phyloP scores from a whole-genome alignment of 2,329 filamentous ascomycete genomes.

The Cordyceps sp. region DNA sequence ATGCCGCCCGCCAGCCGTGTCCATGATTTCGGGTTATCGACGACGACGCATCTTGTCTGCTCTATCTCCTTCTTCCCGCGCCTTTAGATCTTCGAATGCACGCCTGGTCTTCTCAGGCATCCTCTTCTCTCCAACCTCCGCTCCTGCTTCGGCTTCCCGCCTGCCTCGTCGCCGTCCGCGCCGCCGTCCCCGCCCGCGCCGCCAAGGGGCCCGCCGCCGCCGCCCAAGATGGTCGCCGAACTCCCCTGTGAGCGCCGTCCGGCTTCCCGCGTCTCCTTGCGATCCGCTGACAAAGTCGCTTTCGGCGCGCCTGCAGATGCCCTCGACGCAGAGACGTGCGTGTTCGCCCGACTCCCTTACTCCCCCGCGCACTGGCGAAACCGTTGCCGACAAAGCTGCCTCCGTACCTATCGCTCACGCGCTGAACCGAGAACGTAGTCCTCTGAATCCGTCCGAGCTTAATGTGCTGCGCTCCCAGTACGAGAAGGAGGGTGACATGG shows the following conservation, averaged over 20 bases:
- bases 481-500: slow-evolving; percentile 94
- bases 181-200: no score
- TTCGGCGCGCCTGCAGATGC: slow-evolving; percentile 52
- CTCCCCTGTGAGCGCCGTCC: slow-evolving; percentile 25
- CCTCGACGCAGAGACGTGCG: slow-evolving; percentile 87
- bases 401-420: no score
- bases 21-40: no score
- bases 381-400: no score
- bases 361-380: background rate
- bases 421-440: slow-evolving; percentile 35
- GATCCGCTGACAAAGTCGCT: background rate
- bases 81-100: no score
- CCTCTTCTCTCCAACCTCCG: no score
- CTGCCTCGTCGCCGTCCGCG: background rate
- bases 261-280: background rate
- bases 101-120: no score
- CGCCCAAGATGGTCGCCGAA: slow-evolving; percentile 27
- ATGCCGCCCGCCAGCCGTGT: no score
- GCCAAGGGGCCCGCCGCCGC: background rate
- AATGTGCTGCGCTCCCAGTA: slow-evolving; percentile 87
- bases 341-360: slow-evolving; percentile 5
- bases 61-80: no score
- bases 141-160: no score
- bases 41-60: no score
- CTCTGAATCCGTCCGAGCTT: slow-evolving; percentile 81